A percentile compares a stretch with the other conserved stretches of the same genome.
These are phyloP conservation scores for Flagelloscypha sp. DNA, from an alignment of 768 basidiomycete genomes.

Conservation along the genomic window DNA sequence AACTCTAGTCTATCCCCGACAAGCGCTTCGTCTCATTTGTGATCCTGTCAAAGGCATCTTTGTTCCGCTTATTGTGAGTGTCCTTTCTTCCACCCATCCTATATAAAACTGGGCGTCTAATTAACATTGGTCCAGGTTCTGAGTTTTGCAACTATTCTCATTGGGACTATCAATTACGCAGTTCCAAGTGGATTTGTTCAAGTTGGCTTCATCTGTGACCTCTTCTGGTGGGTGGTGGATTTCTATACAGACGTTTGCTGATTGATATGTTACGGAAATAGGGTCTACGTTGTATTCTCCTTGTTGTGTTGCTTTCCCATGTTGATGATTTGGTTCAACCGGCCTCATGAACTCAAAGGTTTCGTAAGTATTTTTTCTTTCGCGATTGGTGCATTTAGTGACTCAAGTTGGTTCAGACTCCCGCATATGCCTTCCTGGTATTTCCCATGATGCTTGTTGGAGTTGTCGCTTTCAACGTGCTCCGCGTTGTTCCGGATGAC, in stretches of 20 bases:
- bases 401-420: no score
- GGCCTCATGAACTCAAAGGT: conserved; percentile 33
- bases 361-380: no score
- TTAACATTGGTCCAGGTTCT: conserved; percentile 16
- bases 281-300: conserved; percentile 34
- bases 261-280: conserved; percentile 9
- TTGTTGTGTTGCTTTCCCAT: conserved; percentile 34
- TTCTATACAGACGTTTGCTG: not conserved
- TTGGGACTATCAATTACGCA: conserved; percentile 26
- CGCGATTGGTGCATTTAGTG: no score
- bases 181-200: conserved; percentile 19
- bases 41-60: conserved; percentile 27
- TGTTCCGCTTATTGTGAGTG: conserved; percentile 23
- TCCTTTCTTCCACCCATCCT: not conserved
- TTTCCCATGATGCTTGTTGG: conserved; percentile 36
- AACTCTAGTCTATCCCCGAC: conserved; percentile 22
- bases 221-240: conserved; percentile 36
- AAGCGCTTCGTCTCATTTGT: conserved; percentile 21
- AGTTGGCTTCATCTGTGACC: conserved; percentile 27
- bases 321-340: conserved; percentile 43
- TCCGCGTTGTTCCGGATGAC: conserved; percentile 25
- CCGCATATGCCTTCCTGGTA: conserved; percentile 30
- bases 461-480: conserved; percentile 37
- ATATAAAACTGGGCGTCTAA: not conserved
- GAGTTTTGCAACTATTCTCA: conserved; percentile 28